Percentiles rank a stretch among this genome's conserved stretches.
Conservation (phyloP, 2,329 filamentous ascomycete species). For the Ascocoryne sarcoides region DNA sequence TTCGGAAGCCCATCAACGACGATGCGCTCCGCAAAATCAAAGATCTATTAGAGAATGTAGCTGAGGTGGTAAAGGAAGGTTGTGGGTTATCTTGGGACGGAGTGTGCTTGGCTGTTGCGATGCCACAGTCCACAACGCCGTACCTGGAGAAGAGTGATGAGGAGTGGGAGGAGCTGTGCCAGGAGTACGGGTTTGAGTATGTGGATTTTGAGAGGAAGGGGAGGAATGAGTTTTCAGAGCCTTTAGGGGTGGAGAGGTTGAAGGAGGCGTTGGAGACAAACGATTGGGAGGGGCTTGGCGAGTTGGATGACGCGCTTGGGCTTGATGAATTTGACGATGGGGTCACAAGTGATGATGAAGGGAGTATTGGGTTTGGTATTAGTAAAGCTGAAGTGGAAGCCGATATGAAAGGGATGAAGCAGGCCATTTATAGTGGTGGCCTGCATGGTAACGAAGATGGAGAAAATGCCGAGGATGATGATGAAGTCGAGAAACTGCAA, state of each 20-base stretch:
- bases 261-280: constrained; percentile 56
- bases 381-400: constrained; percentile 30
- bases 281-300: constrained; percentile 45
- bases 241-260: constrained; percentile 48
- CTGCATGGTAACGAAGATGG: constrained; percentile 2
- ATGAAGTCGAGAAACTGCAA: constrained; percentile 48
- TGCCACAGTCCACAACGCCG: constrained; percentile 30
- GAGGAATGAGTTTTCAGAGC: constrained; percentile 55
- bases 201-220: constrained; percentile 42
- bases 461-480: constrained; percentile 24
- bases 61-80: constrained; percentile 45
- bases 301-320: constrained; percentile 29
- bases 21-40: constrained; percentile 20
- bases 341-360: constrained; percentile 17
- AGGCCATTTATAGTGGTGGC: constrained; percentile 25
- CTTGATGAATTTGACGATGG: constrained; percentile 28
- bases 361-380: constrained; percentile 23
- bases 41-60: constrained; percentile 43
- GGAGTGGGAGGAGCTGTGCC: constrained; percentile 53
- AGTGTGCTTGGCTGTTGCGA: constrained; percentile 49
- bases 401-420: constrained; percentile 32
- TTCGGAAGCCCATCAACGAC: constrained; percentile 34
- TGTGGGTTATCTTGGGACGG: constrained; percentile 58
- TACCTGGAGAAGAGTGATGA: constrained; percentile 34
- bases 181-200: constrained; percentile 52